A percentile compares a stretch with the other conserved stretches of the same genome.
Evolutionary conservation across 169 alveolate genomes (phyloP).

Genomic region (Plasmodium chabaudi): DNA sequence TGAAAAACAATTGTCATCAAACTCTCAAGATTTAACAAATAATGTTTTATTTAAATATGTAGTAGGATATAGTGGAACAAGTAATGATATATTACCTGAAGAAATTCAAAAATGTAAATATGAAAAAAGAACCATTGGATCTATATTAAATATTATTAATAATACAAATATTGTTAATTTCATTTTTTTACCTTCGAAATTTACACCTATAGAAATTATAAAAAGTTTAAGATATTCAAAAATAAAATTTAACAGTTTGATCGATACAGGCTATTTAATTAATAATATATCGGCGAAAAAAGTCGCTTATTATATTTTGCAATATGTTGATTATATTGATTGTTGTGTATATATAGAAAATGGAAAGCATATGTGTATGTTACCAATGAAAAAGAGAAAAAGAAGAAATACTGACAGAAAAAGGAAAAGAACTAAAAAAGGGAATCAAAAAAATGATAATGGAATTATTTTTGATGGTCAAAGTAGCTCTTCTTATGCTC

Average conservation of each 20-base stretch:
- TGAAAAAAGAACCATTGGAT: conserved; percentile 92
- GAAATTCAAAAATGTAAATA: conserved; percentile 90
- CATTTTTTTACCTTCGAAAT: conserved; percentile 70
- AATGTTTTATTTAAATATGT: conserved; percentile 89
- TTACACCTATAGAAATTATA: conserved; percentile 57
- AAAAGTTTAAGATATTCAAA: conserved; percentile 45
- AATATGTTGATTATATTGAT: conserved; percentile 64
- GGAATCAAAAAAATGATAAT: conserved; percentile 30
- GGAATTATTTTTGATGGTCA: conserved; percentile 1
- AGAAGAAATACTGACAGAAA: background rate
- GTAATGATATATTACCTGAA: conserved; percentile 92
- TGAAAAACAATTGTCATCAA: conserved; percentile 88
- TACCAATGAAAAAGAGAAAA: conserved; percentile 52
- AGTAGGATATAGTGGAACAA: conserved; percentile 95
- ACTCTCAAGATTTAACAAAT: conserved; percentile 93
- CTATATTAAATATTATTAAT: conserved; percentile 85
- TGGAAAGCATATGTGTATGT: conserved; percentile 78
- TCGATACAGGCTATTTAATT: conserved; percentile 69
- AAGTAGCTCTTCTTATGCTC: background rate
- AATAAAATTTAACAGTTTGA: conserved; percentile 53
- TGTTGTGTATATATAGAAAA: conserved; percentile 73
- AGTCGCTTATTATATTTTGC: conserved; percentile 71
- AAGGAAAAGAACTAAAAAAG: conserved; percentile 8
- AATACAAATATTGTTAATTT: conserved; percentile 72
- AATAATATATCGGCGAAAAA: conserved; percentile 73